These are phyloP conservation scores for Picochlorum sp. DNA, from an alignment of 139 green algal species.

Conservation along the genomic window DNA sequence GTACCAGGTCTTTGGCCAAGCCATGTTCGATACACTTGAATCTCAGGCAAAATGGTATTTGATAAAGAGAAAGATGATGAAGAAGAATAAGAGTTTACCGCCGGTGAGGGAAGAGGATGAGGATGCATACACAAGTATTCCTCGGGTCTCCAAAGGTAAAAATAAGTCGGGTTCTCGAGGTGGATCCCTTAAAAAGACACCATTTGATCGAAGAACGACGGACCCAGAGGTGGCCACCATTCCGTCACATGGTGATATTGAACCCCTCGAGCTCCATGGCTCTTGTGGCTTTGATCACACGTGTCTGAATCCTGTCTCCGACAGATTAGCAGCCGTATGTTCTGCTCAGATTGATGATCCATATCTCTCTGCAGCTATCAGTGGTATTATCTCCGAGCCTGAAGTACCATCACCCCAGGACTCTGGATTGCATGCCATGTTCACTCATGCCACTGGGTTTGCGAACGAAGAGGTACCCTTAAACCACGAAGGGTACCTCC, in stretches of 20 bases:
- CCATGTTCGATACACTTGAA: constrained; percentile 21
- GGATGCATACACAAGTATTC: background rate
- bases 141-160: background rate
- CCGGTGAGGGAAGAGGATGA: background rate
- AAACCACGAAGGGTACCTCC: constrained; percentile 6
- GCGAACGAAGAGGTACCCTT: constrained; percentile 18
- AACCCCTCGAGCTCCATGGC: too few relatives aligned
- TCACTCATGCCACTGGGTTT: constrained; percentile 13
- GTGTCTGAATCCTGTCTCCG: too few relatives aligned
- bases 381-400: background rate
- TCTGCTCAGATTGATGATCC: too few relatives aligned
- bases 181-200: too few relatives aligned
- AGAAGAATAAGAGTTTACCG: background rate
- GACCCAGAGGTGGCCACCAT: too few relatives aligned
- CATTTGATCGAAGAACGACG: too few relatives aligned
- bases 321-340: too few relatives aligned
- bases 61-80: background rate
- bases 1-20: constrained; percentile 27
- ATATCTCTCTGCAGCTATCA: too few relatives aligned
- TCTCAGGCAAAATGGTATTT: constrained; percentile 5
- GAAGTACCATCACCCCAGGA: background rate
- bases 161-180: too few relatives aligned
- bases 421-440: constrained; percentile 1
- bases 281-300: too few relatives aligned
- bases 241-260: too few relatives aligned